A percentile compares a stretch with the other conserved stretches of the same genome.
These are phyloP conservation scores for Mucor irregularis DNA, from an alignment of 371 early-diverging fungal species.

Conservation along the genomic window DNA sequence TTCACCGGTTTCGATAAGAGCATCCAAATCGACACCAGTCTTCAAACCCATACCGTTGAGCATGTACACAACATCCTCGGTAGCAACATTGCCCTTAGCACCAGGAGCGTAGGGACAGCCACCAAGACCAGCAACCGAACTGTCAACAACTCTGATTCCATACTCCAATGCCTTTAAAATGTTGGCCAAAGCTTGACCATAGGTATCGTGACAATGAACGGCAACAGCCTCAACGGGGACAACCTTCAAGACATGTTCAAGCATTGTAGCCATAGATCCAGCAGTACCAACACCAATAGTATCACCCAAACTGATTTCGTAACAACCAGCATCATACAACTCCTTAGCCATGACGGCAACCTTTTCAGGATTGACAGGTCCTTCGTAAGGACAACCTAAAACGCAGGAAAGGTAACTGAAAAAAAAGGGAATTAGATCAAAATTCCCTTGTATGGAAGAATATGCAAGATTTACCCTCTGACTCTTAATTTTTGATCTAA, in stretches of 20 bases:
- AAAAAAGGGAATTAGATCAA: not conserved
- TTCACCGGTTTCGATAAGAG: constrained; percentile 75
- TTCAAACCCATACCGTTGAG: constrained; percentile 81
- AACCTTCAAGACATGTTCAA: constrained; percentile 70
- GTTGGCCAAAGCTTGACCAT: constrained; percentile 96
- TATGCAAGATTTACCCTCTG: constrained; percentile 61
- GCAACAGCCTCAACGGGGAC: constrained; percentile 83
- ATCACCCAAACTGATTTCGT: constrained; percentile 96
- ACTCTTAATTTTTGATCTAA: constrained; percentile 71
- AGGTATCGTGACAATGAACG: constrained; percentile 97
- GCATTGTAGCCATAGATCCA: constrained; percentile 70
- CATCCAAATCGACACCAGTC: constrained; percentile 78
- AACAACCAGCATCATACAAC: constrained; percentile 91
- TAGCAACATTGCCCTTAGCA: constrained; percentile 96
- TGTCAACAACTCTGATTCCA: constrained; percentile 91
- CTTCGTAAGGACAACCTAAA: constrained; percentile 95
- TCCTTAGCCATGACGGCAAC: constrained; percentile 79
- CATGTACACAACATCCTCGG: constrained; percentile 96
- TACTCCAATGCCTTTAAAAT: constrained; percentile 82
- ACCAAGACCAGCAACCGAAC: constrained; percentile 92
- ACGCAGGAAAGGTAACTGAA: constrained; percentile 88
- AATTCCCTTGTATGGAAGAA: too few relatives aligned
- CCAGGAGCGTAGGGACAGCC: constrained; percentile 98
- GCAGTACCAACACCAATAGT: constrained; percentile 96
- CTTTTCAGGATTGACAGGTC: constrained; percentile 65